Percentiles rank a stretch among this genome's conserved stretches.
These are phyloP conservation scores for Fusarium mexicanum DNA, from an alignment of 2,329 filamentous ascomycete species.

Conservation along the genomic window DNA sequence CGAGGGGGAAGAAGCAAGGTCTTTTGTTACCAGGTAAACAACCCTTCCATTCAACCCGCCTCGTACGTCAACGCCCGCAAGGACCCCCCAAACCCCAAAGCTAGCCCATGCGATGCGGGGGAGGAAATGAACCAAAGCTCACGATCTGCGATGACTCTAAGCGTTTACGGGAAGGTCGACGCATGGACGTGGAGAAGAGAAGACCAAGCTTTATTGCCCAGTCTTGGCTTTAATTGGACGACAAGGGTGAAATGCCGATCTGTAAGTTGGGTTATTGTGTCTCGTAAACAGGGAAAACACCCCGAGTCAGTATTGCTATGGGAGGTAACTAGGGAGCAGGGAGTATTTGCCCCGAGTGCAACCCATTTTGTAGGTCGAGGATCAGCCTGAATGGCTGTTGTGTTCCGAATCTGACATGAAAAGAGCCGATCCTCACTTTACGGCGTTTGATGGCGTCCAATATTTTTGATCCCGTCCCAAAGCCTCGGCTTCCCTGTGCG, in stretches of 20 bases:
- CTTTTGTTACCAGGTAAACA: constrained; percentile 22
- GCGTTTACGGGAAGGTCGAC: constrained; percentile 31
- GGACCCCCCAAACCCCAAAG: background rate
- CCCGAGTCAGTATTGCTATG: constrained; percentile 2
- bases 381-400: constrained; percentile 13
- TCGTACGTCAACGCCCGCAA: constrained; percentile 20
- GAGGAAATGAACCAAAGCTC: background rate
- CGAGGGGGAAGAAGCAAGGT: background rate
- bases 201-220: constrained; percentile 17
- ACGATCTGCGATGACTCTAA: constrained; percentile 30
- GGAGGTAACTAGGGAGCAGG: background rate
- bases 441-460: background rate
- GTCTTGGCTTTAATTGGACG: constrained; percentile 24
- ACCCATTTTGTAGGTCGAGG: constrained; percentile 1
- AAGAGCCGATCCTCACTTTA: background rate
- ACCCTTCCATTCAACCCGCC: background rate
- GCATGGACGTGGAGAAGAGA: constrained; percentile 9
- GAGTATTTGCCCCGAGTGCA: constrained; percentile 9
- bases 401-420: constrained; percentile 15
- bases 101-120: constrained; percentile 26
- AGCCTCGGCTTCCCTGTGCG: background rate
- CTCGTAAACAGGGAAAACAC: constrained; percentile 15
- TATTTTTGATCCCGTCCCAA: background rate
- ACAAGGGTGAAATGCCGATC: constrained; percentile 23
- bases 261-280: background rate